Percentiles rank a stretch among this genome's conserved stretches.
Conservation (phyloP, 129 eudicot species). For the Saposhnikovia divaricata region DNA sequence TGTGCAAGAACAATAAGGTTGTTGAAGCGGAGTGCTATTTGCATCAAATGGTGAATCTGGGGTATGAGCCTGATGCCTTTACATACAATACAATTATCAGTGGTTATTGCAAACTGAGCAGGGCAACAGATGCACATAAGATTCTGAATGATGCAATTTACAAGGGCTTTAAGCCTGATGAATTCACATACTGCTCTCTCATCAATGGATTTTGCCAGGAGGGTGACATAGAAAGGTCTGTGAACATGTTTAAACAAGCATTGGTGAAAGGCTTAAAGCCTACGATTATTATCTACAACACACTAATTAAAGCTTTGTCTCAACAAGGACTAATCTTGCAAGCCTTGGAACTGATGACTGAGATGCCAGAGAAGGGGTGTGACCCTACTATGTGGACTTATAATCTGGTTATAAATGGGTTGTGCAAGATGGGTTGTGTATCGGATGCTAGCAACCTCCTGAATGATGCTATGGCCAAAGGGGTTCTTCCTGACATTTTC, state of each 20-base stretch:
- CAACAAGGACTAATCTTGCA: conserved; percentile 62
- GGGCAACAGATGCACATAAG: conserved; percentile 51
- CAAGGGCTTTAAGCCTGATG: conserved; percentile 76
- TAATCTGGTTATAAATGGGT: conserved; percentile 66
- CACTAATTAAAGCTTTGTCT: conserved; percentile 72
- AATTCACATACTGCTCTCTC: conserved; percentile 66
- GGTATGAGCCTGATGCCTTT: conserved; percentile 79
- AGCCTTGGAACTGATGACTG: conserved; percentile 63
- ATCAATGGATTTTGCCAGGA: conserved; percentile 62
- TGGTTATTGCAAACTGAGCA: conserved; percentile 71
- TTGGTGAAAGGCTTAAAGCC: conserved; percentile 53
- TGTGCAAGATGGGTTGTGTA: conserved; percentile 90
- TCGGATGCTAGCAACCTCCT: conserved; percentile 57
- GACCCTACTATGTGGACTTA: conserved; percentile 65
- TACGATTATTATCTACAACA: conserved; percentile 51
- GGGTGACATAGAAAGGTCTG: conserved; percentile 67
- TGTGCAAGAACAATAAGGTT: conserved; percentile 57
- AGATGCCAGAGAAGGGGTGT: conserved; percentile 67
- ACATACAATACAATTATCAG: conserved; percentile 74
- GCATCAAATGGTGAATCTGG: conserved; percentile 64
- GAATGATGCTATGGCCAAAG: conserved; percentile 57
- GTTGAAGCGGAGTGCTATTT: conserved; percentile 69
- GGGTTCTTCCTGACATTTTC: conserved; percentile 77
- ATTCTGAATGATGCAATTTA: conserved; percentile 57
- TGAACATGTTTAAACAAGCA: conserved; percentile 46